Conservation (phyloP, 257 asterid genomes). For the Thymus quinquecostatus region DNA sequence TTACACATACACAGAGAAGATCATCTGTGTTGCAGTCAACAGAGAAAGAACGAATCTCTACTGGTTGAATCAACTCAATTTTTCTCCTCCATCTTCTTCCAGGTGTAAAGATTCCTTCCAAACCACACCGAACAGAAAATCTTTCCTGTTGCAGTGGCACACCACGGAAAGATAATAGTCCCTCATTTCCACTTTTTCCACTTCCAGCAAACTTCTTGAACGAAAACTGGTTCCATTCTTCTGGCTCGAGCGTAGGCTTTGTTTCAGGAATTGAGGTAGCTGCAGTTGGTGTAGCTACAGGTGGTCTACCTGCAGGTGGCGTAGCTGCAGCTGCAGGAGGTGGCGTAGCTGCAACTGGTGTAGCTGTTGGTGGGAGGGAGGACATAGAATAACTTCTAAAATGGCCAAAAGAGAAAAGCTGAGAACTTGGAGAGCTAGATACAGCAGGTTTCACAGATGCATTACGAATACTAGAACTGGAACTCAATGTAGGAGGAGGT, state of each 20-base stretch:
- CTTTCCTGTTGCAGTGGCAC: slow-evolving; percentile 91
- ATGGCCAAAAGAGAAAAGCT: slow-evolving; percentile 83
- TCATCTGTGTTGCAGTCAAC: slow-evolving; percentile 93
- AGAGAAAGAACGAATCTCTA: slow-evolving; percentile 75
- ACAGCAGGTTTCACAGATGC: slow-evolving; percentile 61
- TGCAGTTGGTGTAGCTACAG: slow-evolving; percentile 50
- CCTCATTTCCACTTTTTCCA: slow-evolving; percentile 62
- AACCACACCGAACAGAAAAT: slow-evolving; percentile 92
- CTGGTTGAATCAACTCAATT: slow-evolving; percentile 88
- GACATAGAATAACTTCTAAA: slow-evolving; percentile 98
- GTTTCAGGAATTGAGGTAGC: slow-evolving; percentile 53
- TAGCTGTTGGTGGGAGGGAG: slow-evolving; percentile 72
- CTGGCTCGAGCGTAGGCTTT: slow-evolving; percentile 59
- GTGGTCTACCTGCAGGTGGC: slow-evolving; percentile 50
- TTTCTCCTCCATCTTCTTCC: slow-evolving; percentile 98
- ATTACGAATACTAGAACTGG: slow-evolving; percentile 72
- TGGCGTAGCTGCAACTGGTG: slow-evolving; percentile 61
- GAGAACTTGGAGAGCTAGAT: slow-evolving; percentile 80
- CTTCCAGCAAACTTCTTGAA: slow-evolving; percentile 57
- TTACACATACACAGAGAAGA: slow-evolving; percentile 89
- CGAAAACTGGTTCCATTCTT: slow-evolving; percentile 83
- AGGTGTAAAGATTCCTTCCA: slow-evolving; percentile 94
- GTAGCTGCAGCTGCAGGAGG: slow-evolving; percentile 40
- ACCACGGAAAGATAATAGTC: slow-evolving; percentile 88
- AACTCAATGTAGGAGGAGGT: slow-evolving; percentile 71